These are phyloP conservation scores for Trichophyton benhamiae DNA, from an alignment of 2,329 filamentous ascomycete genomes.

Conservation along the genomic window DNA sequence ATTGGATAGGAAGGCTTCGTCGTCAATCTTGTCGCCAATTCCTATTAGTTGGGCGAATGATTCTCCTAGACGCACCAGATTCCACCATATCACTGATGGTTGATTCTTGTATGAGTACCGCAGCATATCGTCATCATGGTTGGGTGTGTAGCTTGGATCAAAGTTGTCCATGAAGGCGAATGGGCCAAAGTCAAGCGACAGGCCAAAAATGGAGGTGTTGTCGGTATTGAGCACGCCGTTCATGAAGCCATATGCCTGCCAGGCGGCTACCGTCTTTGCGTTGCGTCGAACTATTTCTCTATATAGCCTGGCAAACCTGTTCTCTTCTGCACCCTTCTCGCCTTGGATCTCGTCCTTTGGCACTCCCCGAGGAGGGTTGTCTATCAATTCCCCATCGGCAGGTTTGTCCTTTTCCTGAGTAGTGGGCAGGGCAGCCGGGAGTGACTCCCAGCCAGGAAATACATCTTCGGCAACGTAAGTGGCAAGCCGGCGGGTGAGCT, in stretches of 20 bases:
- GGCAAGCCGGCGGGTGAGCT: slow-evolving; percentile 58
- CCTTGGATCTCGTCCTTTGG: slow-evolving; percentile 52
- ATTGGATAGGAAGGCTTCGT: slow-evolving; percentile 54
- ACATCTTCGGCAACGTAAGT: slow-evolving; percentile 82
- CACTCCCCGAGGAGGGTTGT: slow-evolving; percentile 42
- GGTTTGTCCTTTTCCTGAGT: slow-evolving; percentile 31
- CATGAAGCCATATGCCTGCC: slow-evolving; percentile 99
- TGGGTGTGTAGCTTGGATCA: slow-evolving; percentile 86
- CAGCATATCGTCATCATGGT: slow-evolving; percentile 81
- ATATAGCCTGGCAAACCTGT: slow-evolving; percentile 77
- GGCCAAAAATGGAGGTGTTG: slow-evolving; percentile 80
- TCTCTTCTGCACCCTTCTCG: slow-evolving; percentile 56
- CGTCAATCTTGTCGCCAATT: slow-evolving; percentile 59
- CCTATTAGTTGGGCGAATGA: slow-evolving; percentile 79
- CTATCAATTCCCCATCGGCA: slow-evolving; percentile 20
- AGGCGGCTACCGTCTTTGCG: slow-evolving; percentile 74
- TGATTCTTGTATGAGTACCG: slow-evolving; percentile 91
- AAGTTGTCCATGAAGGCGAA: slow-evolving; percentile 98
- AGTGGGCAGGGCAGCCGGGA: slow-evolving; percentile 47
- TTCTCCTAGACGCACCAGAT: slow-evolving; percentile 82
- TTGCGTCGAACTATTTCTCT: slow-evolving; percentile 78
- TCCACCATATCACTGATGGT: slow-evolving; percentile 97
- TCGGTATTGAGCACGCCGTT: slow-evolving; percentile 97
- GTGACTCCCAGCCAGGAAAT: slow-evolving; percentile 72
- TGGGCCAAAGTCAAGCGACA: slow-evolving; percentile 88